Conservation (phyloP, 2,329 filamentous ascomycete genomes). For the Monosporascus sp. region DNA sequence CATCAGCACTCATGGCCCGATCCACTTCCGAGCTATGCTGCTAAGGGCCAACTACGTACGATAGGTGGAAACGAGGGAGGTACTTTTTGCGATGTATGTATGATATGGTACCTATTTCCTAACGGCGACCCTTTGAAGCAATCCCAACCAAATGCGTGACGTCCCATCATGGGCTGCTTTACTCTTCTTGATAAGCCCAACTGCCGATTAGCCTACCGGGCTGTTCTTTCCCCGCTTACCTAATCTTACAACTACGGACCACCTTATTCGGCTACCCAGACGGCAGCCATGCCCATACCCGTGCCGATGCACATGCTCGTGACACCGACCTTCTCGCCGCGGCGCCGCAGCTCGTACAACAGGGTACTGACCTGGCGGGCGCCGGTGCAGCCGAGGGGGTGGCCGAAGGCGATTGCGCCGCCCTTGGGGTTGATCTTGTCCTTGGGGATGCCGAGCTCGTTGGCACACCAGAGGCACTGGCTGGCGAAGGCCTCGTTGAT, state of each 20-base stretch:
- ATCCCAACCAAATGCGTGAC: no score
- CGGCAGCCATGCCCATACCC: conserved; percentile 95
- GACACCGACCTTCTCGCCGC: conserved; percentile 77
- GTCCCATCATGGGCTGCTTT: no score
- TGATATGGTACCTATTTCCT: no score
- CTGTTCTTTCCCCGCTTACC: not conserved
- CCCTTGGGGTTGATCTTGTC: conserved; percentile 97
- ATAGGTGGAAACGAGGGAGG: no score
- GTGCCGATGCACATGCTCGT: conserved; percentile 97
- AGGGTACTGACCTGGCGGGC: conserved; percentile 90
- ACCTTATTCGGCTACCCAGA: conserved; percentile 86
- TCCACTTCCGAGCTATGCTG: no score
- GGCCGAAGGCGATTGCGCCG: conserved; percentile 91
- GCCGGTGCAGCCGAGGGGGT: conserved; percentile 91
- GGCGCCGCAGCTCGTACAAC: conserved; percentile 83
- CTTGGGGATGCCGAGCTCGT: conserved; percentile 74
- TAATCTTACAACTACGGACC: not conserved
- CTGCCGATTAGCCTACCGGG: not conserved
- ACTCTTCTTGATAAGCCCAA: no score
- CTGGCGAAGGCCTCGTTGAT: conserved; percentile 99
- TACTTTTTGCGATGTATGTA: no score
- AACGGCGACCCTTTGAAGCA: no score
- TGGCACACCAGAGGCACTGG: conserved; percentile 90
- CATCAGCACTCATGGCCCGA: no score
- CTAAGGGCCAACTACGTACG: no score